These are phyloP conservation scores for Phytophthora rubi DNA, from an alignment of 352 stramenopile genomes.

Conservation along the genomic window DNA sequence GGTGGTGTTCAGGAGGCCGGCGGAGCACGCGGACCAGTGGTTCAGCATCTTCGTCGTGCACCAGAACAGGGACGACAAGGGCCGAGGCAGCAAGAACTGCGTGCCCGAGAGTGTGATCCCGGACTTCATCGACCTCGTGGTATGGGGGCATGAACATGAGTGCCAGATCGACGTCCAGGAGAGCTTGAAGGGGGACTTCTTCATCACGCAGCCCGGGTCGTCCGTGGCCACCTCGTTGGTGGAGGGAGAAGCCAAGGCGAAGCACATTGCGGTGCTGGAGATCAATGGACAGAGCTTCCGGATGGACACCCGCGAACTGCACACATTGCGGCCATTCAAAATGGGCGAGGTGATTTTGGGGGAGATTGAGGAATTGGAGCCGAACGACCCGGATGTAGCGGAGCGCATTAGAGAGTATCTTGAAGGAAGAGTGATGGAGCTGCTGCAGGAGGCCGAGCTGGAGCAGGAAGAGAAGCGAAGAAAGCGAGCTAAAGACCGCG, in stretches of 20 bases:
- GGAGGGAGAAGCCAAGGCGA: slow-evolving; percentile 84
- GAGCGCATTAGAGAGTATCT: slow-evolving; percentile 77
- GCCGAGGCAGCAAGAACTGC: slow-evolving; percentile 95
- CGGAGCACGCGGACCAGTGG: slow-evolving; percentile 83
- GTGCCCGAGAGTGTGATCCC: slow-evolving; percentile 98
- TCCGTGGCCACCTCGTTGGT: slow-evolving; percentile 96
- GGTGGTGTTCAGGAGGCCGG: slow-evolving; percentile 93
- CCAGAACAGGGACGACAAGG: slow-evolving; percentile 97
- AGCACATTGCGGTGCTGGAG: slow-evolving; percentile 91
- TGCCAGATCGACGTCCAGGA: slow-evolving; percentile 95
- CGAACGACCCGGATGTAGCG: slow-evolving; percentile 88
- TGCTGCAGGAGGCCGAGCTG: slow-evolving; percentile 68
- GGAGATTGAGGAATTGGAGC: slow-evolving; percentile 90
- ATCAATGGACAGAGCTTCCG: slow-evolving; percentile 92
- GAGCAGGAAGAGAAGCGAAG: slow-evolving; percentile 39
- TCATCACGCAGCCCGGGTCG: slow-evolving; percentile 97
- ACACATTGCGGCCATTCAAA: slow-evolving; percentile 94
- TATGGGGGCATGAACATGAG: slow-evolving; percentile 99
- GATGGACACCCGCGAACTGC: slow-evolving; percentile 82
- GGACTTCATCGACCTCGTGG: slow-evolving; percentile 98
- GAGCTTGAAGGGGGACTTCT: slow-evolving; percentile 96
- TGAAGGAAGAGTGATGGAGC: slow-evolving; percentile 64
- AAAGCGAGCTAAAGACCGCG: slow-evolving; percentile 26
- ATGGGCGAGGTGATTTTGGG: slow-evolving; percentile 90
- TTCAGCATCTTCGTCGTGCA: slow-evolving; percentile 99